These are phyloP conservation scores for Larix sibirica DNA, from an alignment of 83 land plant species.

Conservation along the genomic window DNA sequence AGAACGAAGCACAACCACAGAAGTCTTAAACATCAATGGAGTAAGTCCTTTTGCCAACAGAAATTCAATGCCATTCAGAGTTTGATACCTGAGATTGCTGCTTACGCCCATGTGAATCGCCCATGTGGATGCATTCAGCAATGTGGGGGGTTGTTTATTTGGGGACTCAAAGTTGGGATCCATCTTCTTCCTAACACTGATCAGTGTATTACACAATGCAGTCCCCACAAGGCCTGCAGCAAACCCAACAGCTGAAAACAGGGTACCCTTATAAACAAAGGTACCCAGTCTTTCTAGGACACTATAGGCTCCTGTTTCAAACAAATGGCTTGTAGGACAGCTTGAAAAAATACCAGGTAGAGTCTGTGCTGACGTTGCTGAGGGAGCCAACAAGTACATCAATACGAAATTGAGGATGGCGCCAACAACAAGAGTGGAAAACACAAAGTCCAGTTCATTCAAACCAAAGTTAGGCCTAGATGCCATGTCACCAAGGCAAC, in stretches of 20 bases:
- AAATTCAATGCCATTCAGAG: conserved; percentile 90
- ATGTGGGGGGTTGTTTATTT: conserved; percentile 85
- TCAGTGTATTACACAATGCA: conserved; percentile 71
- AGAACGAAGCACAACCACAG: conserved; percentile 70
- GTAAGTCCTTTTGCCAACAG: conserved; percentile 56
- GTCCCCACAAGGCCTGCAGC: conserved; percentile 91
- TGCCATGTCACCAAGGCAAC: conserved; percentile 94
- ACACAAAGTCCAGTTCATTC: conserved; percentile 94
- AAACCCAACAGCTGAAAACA: conserved; percentile 86
- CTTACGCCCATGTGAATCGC: conserved; percentile 91
- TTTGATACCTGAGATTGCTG: conserved; percentile 88
- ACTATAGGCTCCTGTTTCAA: conserved; percentile 71
- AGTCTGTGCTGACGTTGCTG: conserved; percentile 20
- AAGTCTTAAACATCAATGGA: conserved; percentile 62
- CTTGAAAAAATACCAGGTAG: conserved; percentile 68
- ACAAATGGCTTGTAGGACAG: conserved; percentile 88
- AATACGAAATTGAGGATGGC: conserved; percentile 82
- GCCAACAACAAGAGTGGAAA: conserved; percentile 93
- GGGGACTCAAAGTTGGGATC: conserved; percentile 85
- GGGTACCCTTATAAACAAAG: conserved; percentile 76
- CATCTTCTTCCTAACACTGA: conserved; percentile 76
- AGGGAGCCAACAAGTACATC: conserved; percentile 93
- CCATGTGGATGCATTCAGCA: conserved; percentile 89
- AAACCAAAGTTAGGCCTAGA: conserved; percentile 93
- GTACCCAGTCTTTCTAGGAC: conserved; percentile 67